phyloP scores from a whole-genome alignment of 2,329 filamentous ascomycete species.

The Sporothrix humicola region DNA sequence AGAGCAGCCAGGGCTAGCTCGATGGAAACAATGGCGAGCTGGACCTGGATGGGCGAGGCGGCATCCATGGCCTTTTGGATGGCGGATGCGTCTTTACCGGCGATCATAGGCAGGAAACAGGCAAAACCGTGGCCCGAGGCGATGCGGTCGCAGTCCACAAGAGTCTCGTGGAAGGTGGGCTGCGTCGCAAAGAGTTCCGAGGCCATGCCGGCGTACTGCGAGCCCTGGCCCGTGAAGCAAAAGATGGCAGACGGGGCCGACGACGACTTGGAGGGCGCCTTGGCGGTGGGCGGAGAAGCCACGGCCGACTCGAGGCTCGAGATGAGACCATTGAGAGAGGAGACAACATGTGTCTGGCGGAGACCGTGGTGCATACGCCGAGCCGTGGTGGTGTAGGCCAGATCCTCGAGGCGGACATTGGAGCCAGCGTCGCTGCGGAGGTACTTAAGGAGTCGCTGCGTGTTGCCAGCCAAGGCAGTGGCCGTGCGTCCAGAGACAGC shows the following conservation, averaged over 20 bases:
- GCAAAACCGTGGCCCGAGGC: conserved; percentile 59
- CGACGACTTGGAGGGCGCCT: conserved; percentile 39
- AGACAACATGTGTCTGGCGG: conserved; percentile 6
- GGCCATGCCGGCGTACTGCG: conserved; percentile 58
- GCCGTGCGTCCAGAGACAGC: conserved; percentile 52
- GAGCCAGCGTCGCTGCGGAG: conserved; percentile 59
- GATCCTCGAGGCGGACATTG: conserved; percentile 54
- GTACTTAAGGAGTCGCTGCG: conserved; percentile 59
- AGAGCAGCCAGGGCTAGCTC: conserved; percentile 63
- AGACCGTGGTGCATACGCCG: conserved; percentile 61
- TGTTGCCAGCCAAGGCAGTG: conserved; percentile 63
- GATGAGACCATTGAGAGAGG: neutral
- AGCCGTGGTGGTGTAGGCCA: conserved; percentile 73
- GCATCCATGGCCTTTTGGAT: neutral
- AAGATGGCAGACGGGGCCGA: conserved; percentile 50
- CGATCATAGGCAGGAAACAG: conserved; percentile 59
- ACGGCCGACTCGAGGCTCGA: conserved; percentile 48
- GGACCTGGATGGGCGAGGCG: conserved; percentile 47
- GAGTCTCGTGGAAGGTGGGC: conserved; percentile 57
- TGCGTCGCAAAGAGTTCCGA: conserved; percentile 55
- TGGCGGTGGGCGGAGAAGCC: conserved; percentile 53
- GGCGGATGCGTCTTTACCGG: conserved; percentile 42
- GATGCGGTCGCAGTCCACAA: conserved; percentile 63
- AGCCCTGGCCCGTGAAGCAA: conserved; percentile 63
- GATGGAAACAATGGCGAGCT: conserved; percentile 60